These are phyloP conservation scores for Coelastrella sp. DNA, from an alignment of 139 green algal species.

Conservation along the genomic window DNA sequence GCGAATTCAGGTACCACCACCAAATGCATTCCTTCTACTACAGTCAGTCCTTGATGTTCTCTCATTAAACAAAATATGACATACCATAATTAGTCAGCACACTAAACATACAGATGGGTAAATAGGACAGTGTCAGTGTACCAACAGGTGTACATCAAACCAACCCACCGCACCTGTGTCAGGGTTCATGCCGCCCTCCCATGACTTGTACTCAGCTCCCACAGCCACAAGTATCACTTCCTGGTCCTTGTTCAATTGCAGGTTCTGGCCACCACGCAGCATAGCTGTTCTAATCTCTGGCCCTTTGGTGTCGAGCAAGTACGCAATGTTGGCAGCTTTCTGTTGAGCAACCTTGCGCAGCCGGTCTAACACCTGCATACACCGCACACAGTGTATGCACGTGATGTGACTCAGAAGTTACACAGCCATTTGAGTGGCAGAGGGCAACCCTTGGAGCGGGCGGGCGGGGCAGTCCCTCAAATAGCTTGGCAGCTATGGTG, in stretches of 20 bases:
- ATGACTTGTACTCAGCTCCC: constrained; percentile 68
- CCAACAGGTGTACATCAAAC: neutral
- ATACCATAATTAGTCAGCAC: too few relatives aligned
- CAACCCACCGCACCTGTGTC: constrained; percentile 49
- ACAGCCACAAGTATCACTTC: constrained; percentile 72
- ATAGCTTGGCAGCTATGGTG: neutral
- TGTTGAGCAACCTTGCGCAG: constrained; percentile 21
- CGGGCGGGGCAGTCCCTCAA: too few relatives aligned
- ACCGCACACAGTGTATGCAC: too few relatives aligned
- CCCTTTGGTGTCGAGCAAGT: constrained; percentile 77
- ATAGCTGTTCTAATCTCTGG: constrained; percentile 80
- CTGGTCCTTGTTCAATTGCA: constrained; percentile 55
- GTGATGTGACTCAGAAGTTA: too few relatives aligned
- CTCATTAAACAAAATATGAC: too few relatives aligned
- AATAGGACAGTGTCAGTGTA: too few relatives aligned
- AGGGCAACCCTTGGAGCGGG: too few relatives aligned
- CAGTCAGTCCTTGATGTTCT: too few relatives aligned
- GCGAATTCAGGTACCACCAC: too few relatives aligned
- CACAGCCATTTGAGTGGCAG: too few relatives aligned
- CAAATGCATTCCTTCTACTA: too few relatives aligned
- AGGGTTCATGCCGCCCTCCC: constrained; percentile 62
- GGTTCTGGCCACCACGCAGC: constrained; percentile 55
- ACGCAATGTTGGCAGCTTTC: constrained; percentile 36
- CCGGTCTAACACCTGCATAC: constrained; percentile 28
- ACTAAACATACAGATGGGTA: too few relatives aligned